Conservation (phyloP, 495 filamentous ascomycete genomes). For the Acidiella bohemica region DNA sequence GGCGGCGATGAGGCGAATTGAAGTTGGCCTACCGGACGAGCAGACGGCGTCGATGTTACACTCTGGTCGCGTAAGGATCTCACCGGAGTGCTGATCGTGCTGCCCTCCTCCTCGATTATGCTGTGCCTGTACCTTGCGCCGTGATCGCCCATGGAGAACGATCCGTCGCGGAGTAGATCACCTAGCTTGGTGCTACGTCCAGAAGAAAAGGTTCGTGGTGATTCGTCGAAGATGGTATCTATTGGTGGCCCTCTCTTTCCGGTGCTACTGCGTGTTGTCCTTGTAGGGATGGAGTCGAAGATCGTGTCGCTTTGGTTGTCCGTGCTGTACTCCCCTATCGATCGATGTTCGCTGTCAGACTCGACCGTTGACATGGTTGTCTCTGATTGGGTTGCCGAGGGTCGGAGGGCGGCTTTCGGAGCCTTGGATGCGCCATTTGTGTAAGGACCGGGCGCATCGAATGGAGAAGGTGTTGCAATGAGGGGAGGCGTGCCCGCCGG, state of each 20-base stretch:
- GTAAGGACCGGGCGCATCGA: too few species aligned
- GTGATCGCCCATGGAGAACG: conserved; percentile 31
- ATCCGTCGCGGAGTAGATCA: conserved; percentile 34
- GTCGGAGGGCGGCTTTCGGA: too few species aligned
- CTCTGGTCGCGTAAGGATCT: conserved; percentile 15
- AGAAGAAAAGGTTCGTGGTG: conserved; percentile 38
- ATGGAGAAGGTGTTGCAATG: too few species aligned
- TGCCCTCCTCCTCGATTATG: conserved; percentile 56
- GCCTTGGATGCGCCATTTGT: too few species aligned
- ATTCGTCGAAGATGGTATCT: conserved; percentile 79
- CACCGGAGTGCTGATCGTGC: conserved; percentile 41
- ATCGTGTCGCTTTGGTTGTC: conserved; percentile 81
- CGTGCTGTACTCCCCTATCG: conserved; percentile 74
- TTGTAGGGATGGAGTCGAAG: conserved; percentile 81
- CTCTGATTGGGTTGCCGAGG: conserved; percentile 43
- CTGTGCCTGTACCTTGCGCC: conserved; percentile 30
- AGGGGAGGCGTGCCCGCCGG: not conserved
- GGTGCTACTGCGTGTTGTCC: conserved; percentile 49
- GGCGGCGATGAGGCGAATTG: conserved; percentile 11
- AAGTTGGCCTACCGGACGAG: conserved; percentile 4
- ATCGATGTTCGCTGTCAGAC: conserved; percentile 67
- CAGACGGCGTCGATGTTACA: conserved; percentile 14
- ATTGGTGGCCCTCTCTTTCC: conserved; percentile 46
- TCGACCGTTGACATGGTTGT: conserved; percentile 36
- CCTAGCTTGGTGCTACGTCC: conserved; percentile 32